These are phyloP conservation scores for Fusarium dlaminii DNA, from an alignment of 2,329 filamentous ascomycete genomes.

Conservation along the genomic window DNA sequence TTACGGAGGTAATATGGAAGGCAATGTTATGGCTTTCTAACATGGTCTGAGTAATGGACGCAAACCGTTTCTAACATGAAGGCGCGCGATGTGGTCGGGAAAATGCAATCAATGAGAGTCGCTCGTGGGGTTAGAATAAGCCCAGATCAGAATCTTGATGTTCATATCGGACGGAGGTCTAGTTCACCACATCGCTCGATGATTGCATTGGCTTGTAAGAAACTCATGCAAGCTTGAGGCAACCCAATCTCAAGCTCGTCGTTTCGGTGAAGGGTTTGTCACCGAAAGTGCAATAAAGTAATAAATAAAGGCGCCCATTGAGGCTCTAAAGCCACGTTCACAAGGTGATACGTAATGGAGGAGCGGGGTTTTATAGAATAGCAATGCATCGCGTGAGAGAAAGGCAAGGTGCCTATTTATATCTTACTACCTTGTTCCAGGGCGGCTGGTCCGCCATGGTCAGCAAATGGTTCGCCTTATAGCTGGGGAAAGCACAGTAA, in stretches of 20 bases:
- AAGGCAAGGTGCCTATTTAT: too few species aligned
- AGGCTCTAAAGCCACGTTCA: neutral
- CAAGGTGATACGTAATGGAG: too few species aligned
- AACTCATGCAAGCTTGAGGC: neutral
- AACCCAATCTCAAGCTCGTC: neutral
- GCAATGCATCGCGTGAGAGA: neutral
- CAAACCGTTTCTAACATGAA: neutral
- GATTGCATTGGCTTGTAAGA: neutral
- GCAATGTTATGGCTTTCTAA: neutral
- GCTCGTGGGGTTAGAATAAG: neutral
- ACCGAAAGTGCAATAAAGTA: neutral
- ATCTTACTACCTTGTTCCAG: too few species aligned
- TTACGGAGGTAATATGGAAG: neutral
- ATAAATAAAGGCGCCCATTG: neutral
- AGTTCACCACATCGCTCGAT: neutral
- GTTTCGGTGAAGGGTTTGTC: neutral
- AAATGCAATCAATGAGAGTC: too few species aligned
- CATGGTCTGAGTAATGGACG: fast-evolving
- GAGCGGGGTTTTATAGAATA: neutral
- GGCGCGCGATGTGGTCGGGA: neutral
- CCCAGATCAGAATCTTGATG: neutral
- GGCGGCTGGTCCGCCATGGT: neutral
- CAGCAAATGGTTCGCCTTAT: neutral
- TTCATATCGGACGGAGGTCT: neutral
- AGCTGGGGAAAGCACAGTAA: too few species aligned